Percentiles rank a stretch among this genome's conserved stretches.
These are phyloP conservation scores for Metschnikowia similis DNA, from an alignment of 805 yeast species.

Conservation along the genomic window DNA sequence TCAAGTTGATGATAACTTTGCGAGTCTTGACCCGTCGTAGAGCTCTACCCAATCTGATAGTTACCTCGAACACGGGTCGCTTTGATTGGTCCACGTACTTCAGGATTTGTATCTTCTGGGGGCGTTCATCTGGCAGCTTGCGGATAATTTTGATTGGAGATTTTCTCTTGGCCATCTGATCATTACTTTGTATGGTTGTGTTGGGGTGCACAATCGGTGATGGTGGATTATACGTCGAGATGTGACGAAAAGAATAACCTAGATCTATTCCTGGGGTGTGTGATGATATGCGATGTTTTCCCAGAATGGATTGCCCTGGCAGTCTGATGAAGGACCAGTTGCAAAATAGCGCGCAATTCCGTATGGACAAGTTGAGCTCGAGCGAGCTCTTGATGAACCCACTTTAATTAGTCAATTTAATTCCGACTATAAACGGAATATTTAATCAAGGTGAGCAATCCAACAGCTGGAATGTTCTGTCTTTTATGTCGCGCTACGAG, in stretches of 20 bases:
- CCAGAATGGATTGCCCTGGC: neutral
- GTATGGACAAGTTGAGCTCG: neutral
- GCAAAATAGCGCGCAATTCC: neutral
- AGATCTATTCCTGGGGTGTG: neutral
- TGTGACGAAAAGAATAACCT: neutral
- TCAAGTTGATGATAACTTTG: neutral
- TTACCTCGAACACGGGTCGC: neutral
- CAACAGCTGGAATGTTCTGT: too few relatives aligned
- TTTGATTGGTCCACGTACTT: neutral
- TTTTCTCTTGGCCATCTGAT: neutral
- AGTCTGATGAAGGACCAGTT: neutral
- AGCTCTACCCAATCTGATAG: neutral
- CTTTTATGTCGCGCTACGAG: too few relatives aligned
- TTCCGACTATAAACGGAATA: too few relatives aligned
- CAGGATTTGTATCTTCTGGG: neutral
- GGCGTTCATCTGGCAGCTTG: neutral
- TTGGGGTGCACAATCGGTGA: neutral
- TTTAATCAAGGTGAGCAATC: too few relatives aligned
- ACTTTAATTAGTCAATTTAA: too few relatives aligned
- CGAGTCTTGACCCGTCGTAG: conserved; percentile 5
- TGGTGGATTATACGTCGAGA: neutral
- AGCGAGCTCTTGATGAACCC: too few relatives aligned
- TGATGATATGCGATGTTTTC: neutral
- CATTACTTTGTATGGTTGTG: neutral
- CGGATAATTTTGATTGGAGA: neutral